phyloP scores from a whole-genome alignment of 768 basidiomycete species.

The Auricularia sp. region DNA sequence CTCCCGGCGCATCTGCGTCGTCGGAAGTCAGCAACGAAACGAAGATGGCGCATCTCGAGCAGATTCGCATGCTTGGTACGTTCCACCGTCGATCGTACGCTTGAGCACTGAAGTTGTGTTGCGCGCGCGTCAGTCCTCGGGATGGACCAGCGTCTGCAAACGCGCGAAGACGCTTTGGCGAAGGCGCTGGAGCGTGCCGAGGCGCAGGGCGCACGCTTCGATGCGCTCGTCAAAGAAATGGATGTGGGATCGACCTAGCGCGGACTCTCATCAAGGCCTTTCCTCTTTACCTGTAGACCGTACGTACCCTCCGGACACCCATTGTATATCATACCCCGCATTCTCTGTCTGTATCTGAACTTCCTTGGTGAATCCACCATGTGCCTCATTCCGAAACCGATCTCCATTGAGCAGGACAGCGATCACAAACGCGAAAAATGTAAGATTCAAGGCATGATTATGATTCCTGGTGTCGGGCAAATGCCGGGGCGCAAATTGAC shows the following conservation, averaged over 20 bases:
- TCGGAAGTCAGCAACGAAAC: constrained; percentile 21
- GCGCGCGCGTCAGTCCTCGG: constrained; percentile 37
- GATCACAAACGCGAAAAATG: too few relatives aligned
- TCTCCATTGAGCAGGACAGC: too few relatives aligned
- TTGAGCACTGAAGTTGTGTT: background rate
- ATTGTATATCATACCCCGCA: too few relatives aligned
- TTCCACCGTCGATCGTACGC: background rate
- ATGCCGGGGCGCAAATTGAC: too few relatives aligned
- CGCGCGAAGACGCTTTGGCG: constrained; percentile 49
- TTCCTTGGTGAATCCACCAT: too few relatives aligned
- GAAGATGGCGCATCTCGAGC: constrained; percentile 53
- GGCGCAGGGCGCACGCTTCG: background rate
- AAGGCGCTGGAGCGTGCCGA: constrained; percentile 56
- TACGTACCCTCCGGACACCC: too few relatives aligned
- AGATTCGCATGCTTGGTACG: constrained; percentile 42
- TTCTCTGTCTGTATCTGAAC: too few relatives aligned
- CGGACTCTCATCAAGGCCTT: too few relatives aligned
- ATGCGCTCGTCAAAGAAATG: background rate
- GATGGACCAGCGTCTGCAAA: constrained; percentile 63
- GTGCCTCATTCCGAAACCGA: too few relatives aligned
- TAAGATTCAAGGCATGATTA: too few relatives aligned
- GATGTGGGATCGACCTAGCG: background rate
- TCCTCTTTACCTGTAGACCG: too few relatives aligned
- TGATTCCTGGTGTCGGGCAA: too few relatives aligned
- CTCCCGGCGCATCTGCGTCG: background rate